These are phyloP conservation scores for Ampelomyces quisqualis DNA, from an alignment of 2,329 filamentous ascomycete genomes.

Conservation along the genomic window DNA sequence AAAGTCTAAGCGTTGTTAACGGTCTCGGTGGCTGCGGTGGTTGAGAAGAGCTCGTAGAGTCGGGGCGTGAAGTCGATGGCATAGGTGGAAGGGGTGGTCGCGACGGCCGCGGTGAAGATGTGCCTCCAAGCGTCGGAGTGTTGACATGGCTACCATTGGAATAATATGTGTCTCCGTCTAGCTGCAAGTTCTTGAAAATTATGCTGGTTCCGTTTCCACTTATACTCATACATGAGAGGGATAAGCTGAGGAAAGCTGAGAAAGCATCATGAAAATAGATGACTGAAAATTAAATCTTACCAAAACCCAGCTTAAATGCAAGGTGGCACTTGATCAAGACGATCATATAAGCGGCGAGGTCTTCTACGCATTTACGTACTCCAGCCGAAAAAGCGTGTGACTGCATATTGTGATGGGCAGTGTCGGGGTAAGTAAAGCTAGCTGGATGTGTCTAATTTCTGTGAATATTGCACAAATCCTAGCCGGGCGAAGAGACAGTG, in stretches of 20 bases:
- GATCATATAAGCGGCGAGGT: slow-evolving; percentile 11
- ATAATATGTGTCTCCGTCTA: slow-evolving; percentile 61
- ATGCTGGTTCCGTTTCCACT: slow-evolving; percentile 59
- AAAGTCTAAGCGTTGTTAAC: slow-evolving; percentile 7
- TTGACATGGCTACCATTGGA: slow-evolving; percentile 46
- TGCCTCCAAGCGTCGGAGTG: slow-evolving; percentile 31
- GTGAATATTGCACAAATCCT: slow-evolving; percentile 22
- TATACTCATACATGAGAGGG: slow-evolving; percentile 50
- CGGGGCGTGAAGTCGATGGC: slow-evolving; percentile 6
- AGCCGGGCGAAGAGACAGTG: slow-evolving; percentile 11
- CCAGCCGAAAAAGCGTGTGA: slow-evolving; percentile 20
- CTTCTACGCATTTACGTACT: slow-evolving; percentile 26
- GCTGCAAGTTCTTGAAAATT: slow-evolving; percentile 62
- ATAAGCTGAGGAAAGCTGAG: background rate
- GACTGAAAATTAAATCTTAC: background rate
- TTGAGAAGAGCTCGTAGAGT: slow-evolving; percentile 4
- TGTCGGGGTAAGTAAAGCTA: slow-evolving; percentile 9
- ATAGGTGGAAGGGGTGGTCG: slow-evolving; percentile 8
- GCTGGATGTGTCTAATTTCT: slow-evolving; percentile 19
- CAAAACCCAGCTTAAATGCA: background rate
- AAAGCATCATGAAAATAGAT: background rate
- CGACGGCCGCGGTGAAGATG: slow-evolving; percentile 16
- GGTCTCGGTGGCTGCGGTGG: slow-evolving; percentile 2
- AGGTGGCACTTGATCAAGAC: background rate
- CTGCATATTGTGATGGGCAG: slow-evolving; percentile 25